Base-by-base conservation (phyloP, 768 basidiomycete species). In the Mycena leptocephala region DNA sequence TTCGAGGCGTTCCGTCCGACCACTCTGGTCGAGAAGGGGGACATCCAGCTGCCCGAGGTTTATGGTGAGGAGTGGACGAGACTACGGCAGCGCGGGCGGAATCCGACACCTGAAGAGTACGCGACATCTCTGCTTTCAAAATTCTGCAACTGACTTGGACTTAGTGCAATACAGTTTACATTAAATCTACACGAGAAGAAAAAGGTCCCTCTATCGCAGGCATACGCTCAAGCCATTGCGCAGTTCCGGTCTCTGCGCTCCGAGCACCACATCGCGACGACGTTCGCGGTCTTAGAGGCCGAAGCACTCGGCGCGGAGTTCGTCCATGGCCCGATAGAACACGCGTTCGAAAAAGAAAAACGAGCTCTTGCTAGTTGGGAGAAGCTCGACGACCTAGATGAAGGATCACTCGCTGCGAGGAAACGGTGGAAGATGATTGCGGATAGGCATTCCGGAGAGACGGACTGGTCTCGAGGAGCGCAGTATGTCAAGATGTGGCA, bases 231-330 rank as follows among this genome's bases (percentile, higher is more conserved):
- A 14, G 94, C 96, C 33, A 89, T 97, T 13, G 89, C 92, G 7
- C 96, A 99, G 84, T 99, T 97, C 86, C 95, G 96, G 58, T 88
- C 96, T 20, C 89, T 99, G 48, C 93, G 97, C 46, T 93, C 96
- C 41, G 94, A 96, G 84, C 93, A 95, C 80, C 92, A 96, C 79
- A 89, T 96, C 62, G 90, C 95, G 2, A 93, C 92, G 46, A 87
- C 89, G 4, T 92, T 96, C 66, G 97, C 98, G 24, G 90, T 89
- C 22, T 86, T 93, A 80, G 97, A 99, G 85, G 97, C 97, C 18
- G 89, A 94, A 79, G 84, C 91, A 10, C 90, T 94, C 81, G 97
- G 97, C 48, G 92, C 92, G 20, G 81, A 85, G 41, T 95, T 95
- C 80, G 86, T 83, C 3, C 87, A 88, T 14, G 90, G 90, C 20